Base-by-base conservation (phyloP, 352 stramenopile genomes). In the Globisporangium carolinianum region DNA sequence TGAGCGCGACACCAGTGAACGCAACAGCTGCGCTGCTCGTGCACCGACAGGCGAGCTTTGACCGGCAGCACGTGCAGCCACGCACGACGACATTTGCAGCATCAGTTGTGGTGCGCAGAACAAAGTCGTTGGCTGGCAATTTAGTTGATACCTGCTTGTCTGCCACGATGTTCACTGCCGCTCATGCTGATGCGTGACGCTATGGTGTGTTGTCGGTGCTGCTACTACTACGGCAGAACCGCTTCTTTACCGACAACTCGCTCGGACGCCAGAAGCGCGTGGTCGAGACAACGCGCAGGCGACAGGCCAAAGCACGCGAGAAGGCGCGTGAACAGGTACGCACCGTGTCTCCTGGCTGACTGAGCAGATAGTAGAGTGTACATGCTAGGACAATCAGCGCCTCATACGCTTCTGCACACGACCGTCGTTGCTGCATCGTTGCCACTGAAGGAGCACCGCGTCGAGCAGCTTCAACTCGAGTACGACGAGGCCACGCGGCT, bases 231-330 rank as follows among this genome's bases (percentile, higher is more conserved):
- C 2, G 24, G 18, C 35, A 91, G 81, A 69, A 91, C 52, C 76
- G 81, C 36, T 91, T 91, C 58, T 91, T 79, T 63, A 69, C 68
- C 0, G 81, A 91, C 61, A 88, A 86, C 14, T 91, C 81, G 7
- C 76, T 91, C 9, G 66, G 70, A 18, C 65, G 76, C 6, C 74
- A 87, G 53, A 68, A 68, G 12, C 71, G 75, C 1, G n/a, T 86
- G 12, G 58, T 89, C 6, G 75, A 89, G 51, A 78, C 65, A 38
- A 76, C 77, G 9, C 82, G 79, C 49, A 72, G 80, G 24, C 62
- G 77, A 18, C 80, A 90, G 57, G 65, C 76, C 7, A 64, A 67
- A 15, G 74, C 79, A 5, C 62, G 65, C 9, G 71, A 87, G 38
- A 82, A 75, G 64, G 69, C 74, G 3, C 53, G 72, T 4, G 67